Evolutionary conservation across 208 protist species (phyloP).

Genomic region (Trypanosoma caninum): DNA sequence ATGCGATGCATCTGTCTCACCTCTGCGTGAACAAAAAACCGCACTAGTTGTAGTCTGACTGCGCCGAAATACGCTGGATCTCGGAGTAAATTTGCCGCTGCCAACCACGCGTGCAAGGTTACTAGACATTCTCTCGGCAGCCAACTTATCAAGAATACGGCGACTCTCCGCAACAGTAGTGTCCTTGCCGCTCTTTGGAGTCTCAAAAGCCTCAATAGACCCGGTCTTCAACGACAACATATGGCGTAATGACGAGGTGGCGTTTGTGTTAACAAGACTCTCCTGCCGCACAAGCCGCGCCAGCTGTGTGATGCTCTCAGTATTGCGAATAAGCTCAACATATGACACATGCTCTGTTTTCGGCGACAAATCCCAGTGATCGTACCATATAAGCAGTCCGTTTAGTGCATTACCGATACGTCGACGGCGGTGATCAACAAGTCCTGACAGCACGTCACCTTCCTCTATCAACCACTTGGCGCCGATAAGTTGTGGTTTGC

Average conservation of each 20-base stretch:
- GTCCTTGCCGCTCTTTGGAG: constrained; percentile 27
- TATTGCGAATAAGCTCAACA: constrained; percentile 82
- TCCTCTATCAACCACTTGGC: constrained; percentile 59
- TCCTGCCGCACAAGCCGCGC: constrained; percentile 62
- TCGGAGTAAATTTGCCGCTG: constrained; percentile 20
- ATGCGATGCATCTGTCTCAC: background rate
- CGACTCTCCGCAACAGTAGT: constrained; percentile 38
- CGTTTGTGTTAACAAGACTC: constrained; percentile 64
- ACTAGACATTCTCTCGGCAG: constrained; percentile 29
- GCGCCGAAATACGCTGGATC: constrained; percentile 17
- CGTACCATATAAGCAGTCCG: constrained; percentile 80
- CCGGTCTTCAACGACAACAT: constrained; percentile 41
- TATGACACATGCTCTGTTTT: constrained; percentile 74
- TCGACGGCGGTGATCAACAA: constrained; percentile 62
- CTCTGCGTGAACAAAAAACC: background rate
- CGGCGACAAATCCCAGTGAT: constrained; percentile 70
- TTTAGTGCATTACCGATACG: constrained; percentile 50
- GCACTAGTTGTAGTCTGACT: constrained; percentile 32
- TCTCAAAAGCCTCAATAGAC: constrained; percentile 25
- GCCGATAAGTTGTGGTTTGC: constrained; percentile 47
- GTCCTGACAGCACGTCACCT: constrained; percentile 48
- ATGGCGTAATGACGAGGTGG: constrained; percentile 49
- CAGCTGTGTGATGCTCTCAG: constrained; percentile 65
- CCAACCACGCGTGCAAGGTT: constrained; percentile 36
- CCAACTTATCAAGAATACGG: constrained; percentile 41